phyloP scores from a whole-genome alignment of 2,329 filamentous ascomycete genomes.

The Penicillium sp. region DNA sequence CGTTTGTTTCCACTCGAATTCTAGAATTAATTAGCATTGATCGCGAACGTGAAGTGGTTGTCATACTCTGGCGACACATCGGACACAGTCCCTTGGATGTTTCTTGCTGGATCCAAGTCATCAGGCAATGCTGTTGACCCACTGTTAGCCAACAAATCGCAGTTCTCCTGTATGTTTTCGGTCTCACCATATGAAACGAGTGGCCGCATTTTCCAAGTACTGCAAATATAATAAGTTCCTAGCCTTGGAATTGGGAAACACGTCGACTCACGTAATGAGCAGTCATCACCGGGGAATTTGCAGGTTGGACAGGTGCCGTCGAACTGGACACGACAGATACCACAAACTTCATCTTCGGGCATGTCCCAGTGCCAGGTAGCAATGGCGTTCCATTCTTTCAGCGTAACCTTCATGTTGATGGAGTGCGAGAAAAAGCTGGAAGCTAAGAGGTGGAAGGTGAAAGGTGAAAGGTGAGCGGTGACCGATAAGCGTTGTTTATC shows the following conservation, averaged over 20 bases:
- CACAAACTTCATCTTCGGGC: conserved; percentile 94
- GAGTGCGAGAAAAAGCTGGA: neutral
- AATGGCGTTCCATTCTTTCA: conserved; percentile 88
- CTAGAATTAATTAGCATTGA: conserved; percentile 30
- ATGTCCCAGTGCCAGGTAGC: conserved; percentile 98
- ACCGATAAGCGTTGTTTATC: conserved; percentile 18
- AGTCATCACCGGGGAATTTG: conserved; percentile 96
- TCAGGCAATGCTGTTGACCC: conserved; percentile 72
- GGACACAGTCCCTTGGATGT: conserved; percentile 89
- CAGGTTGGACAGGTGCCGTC: conserved; percentile 97
- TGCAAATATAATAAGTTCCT: conserved; percentile 36
- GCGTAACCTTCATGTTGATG: conserved; percentile 80
- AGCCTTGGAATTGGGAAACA: neutral
- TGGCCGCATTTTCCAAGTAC: conserved; percentile 96
- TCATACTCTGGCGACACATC: conserved; percentile 90
- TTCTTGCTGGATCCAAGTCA: conserved; percentile 86
- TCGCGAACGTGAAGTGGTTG: conserved; percentile 2
- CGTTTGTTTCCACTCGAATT: conserved; percentile 52
- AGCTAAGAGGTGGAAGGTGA: neutral
- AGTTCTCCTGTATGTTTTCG: conserved; percentile 9
- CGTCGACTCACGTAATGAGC: conserved; percentile 66
- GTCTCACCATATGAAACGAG: conserved; percentile 86
- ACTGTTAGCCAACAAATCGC: neutral
- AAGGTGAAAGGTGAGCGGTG: neutral
- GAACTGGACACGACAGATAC: conserved; percentile 96